These are phyloP conservation scores for Pythium biforme DNA, from an alignment of 352 stramenopile species.

Conservation along the genomic window DNA sequence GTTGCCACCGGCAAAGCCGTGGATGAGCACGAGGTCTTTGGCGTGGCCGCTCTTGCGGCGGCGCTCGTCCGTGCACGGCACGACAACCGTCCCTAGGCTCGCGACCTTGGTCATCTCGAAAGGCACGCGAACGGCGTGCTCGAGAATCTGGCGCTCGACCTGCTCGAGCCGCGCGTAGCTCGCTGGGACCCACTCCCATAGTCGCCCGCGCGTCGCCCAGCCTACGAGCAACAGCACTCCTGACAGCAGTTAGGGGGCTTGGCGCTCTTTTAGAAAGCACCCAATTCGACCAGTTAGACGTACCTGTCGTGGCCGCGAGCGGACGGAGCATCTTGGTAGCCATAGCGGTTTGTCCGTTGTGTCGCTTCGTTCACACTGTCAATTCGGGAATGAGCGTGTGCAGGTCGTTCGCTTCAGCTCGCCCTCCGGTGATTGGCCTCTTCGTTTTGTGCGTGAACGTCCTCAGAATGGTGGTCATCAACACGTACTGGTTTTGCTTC, in stretches of 20 bases:
- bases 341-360: background rate
- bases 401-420: background rate
- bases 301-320: conserved; percentile 23
- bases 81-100: conserved; percentile 72
- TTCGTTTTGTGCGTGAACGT: conserved; percentile 4
- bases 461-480: conserved; percentile 3
- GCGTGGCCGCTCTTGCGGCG: conserved; percentile 38
- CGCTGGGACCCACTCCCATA: conserved; percentile 77
- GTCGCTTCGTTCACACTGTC: too few relatives aligned
- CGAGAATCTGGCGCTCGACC: conserved; percentile 61
- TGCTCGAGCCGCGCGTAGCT: conserved; percentile 65
- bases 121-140: conserved; percentile 35
- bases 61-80: conserved; percentile 64
- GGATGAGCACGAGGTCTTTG: conserved; percentile 78
- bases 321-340: conserved; percentile 14
- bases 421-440: conserved; percentile 6
- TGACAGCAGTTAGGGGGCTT: background rate
- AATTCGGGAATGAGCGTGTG: background rate
- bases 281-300: background rate
- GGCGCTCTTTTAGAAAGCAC: background rate
- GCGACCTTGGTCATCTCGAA: conserved; percentile 85
- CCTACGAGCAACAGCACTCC: conserved; percentile 56
- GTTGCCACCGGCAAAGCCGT: conserved; percentile 80
- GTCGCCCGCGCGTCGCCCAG: conserved; percentile 48
- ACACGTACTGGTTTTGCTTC: background rate